Base-by-base conservation (phyloP, 176 grass and related monocot species). In the bread wheat (Triticum aestivum) region DNA sequence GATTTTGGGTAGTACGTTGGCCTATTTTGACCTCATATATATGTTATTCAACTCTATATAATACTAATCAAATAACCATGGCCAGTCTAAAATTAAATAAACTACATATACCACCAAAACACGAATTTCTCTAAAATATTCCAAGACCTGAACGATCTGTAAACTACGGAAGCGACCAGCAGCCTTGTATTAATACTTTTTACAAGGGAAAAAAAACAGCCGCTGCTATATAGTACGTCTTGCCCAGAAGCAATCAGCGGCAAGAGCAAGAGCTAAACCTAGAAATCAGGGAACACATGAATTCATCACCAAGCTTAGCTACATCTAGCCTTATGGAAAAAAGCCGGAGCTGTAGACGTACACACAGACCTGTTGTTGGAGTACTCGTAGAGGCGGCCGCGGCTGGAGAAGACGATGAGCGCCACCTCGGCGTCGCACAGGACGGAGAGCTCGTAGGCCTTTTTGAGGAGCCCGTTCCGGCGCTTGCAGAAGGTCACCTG, bases 321-420 rank as follows among this genome's bases (percentile, higher is more conserved):
- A 52, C 44, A 75, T 52, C 73, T 30, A 75, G 44, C 8, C 38
- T 18, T 47, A 74, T 23, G 14, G 49, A 15, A 52, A 52, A 52
- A 52, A 52, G 15, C 15, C 18, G 51, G 51, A 54, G 51, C 51
- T 17, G 51, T 54, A 54, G 45, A 49, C 45, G 5, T 18, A 54
- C 51, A 54, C 56, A 59, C 86, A 6, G 7, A 97, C 96, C 91
- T 98, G 89, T 79, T 93, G 93, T 98, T 98, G 87, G 96, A 81
- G 86, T 98, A 98, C 86, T 98, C 96, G 2, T 95, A 98, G 91
- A 98, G 96, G 80, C 96, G 93, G 64, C 96, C 96, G 5, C 89
- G 89, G 89, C 78, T 98, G 12, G 96, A 98, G 93, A 94, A 98
- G 84, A 98, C 90, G 85, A 94, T 83, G 82, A 94, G 93, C 14